Evolutionary conservation across 352 stramenopile species (phyloP), one percentile per base, ranked within the genome.

Genomic region (Phytopythium oedochilum): DNA sequence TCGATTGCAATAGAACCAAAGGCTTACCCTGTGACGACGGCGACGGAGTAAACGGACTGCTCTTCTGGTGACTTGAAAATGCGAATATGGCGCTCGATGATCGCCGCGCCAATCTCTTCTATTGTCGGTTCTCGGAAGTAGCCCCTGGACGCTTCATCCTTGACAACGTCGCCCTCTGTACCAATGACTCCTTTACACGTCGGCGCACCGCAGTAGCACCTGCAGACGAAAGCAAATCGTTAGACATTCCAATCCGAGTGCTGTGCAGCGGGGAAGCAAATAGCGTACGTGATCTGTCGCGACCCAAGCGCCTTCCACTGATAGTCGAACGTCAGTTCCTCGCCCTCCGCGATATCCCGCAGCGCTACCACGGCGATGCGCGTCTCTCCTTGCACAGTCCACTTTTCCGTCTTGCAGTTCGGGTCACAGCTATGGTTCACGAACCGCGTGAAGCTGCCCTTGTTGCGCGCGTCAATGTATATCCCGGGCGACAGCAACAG

Each of bases 261-360:
- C 20, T n/a, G n/a, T n/a, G n/a, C n/a, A n/a, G n/a, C n/a, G n/a
- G n/a, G n/a, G n/a, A n/a, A n/a, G n/a, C n/a, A n/a, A n/a, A n/a
- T n/a, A 11, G 40, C 56, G n/a, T 59, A 78, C 62, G 73, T 90
- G 51, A 94, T 92, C 53, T 86, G 80, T 39, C 78, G 74, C 1
- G 83, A 90, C 6, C 85, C 85, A 8, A 95, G 73, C 11, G 83
- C 71, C 56, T 95, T 91, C 89, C 89, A 99, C 69, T 98, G 96
- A 61, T 99, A 99, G 66, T 99, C 95, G 59, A 98, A 98, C 40
- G 82, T 96, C 28, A 99, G 70, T 60, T 99, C 96, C 69, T 98
- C 91, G 6, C 83, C 81, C 5, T 64, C 57, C 10, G 66, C 20
- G 50, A 98, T 98, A 48, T 96, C 73, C n/a, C 79, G 78, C 52